These are phyloP conservation scores for Chaetothyriales sp. DNA, from an alignment of 2,329 filamentous ascomycete genomes.

Conservation along the genomic window DNA sequence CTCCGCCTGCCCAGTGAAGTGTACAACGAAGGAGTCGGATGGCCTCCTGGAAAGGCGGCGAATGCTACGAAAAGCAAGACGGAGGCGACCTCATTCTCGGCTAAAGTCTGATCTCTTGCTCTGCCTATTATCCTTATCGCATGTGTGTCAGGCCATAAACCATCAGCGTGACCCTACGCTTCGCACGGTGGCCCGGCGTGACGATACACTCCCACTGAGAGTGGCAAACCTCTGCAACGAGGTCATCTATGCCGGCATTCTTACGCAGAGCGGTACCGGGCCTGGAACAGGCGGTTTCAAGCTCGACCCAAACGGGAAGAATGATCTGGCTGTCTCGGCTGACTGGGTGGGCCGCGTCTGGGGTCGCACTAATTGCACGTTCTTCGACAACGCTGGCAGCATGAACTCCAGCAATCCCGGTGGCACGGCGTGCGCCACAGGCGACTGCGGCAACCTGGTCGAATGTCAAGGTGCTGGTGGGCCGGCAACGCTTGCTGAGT, in stretches of 20 bases:
- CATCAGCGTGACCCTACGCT: constrained; percentile 18
- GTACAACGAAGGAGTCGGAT: too few relatives aligned
- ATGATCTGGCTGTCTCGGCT: constrained; percentile 48
- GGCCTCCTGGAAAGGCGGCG: too few relatives aligned
- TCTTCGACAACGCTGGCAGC: constrained; percentile 54
- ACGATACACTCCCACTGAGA: constrained; percentile 42
- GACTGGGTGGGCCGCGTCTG: constrained; percentile 74
- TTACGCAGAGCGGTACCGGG: constrained; percentile 57
- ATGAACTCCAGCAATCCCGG: constrained; percentile 34
- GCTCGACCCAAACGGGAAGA: constrained; percentile 46
- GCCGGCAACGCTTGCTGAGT: constrained; percentile 67
- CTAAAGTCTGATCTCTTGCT: neutral
- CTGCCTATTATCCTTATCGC: neutral
- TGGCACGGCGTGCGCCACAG: constrained; percentile 54
- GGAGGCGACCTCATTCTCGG: neutral
- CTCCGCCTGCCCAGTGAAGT: neutral
- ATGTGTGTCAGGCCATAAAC: constrained; percentile 8
- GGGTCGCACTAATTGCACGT: constrained; percentile 73
- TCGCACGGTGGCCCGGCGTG: constrained; percentile 18
- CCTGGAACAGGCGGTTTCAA: constrained; percentile 57
- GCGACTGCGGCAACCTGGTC: constrained; percentile 60
- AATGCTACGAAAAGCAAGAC: too few relatives aligned
- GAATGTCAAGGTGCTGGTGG: constrained; percentile 57
- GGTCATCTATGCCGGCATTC: constrained; percentile 62
- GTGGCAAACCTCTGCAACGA: constrained; percentile 60